phyloP scores from a whole-genome alignment of 345 rosid species.

The Populus simonii region DNA sequence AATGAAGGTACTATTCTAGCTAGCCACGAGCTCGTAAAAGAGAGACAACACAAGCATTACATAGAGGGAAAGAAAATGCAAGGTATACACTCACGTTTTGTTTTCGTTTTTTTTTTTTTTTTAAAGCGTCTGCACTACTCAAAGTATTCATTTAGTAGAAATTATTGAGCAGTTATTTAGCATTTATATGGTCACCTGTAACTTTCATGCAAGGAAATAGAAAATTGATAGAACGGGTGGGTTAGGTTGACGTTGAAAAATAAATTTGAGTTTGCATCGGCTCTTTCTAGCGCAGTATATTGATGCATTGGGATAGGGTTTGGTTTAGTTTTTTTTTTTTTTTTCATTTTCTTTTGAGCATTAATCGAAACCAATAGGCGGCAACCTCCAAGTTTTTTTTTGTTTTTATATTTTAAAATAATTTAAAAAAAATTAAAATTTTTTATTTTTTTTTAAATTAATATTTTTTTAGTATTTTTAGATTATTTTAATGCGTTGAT shows the following conservation, averaged over 20 bases:
- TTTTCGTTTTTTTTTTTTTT: too few species aligned
- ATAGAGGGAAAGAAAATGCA: too few species aligned
- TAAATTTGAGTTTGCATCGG: background rate
- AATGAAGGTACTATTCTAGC: accelerated
- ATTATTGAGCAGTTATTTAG: background rate
- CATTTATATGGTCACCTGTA: background rate
- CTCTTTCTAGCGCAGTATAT: background rate
- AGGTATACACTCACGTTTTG: background rate
- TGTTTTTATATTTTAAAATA: too few species aligned
- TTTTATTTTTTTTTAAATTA: too few species aligned
- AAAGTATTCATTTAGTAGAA: background rate
- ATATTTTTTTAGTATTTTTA: too few species aligned
- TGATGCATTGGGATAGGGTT: background rate
- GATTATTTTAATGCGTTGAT: too few species aligned
- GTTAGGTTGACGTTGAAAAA: conserved; percentile 11
- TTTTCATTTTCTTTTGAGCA: too few species aligned
- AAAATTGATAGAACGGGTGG: background rate
- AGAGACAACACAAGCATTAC: too few species aligned
- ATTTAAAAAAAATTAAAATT: too few species aligned
- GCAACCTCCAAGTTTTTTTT: too few species aligned
- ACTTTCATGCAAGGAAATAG: background rate
- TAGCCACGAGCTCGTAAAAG: too few species aligned
- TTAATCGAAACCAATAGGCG: too few species aligned
- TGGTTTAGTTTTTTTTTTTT: background rate
- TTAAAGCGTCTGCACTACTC: background rate